Base-by-base conservation (phyloP, 1,284 basidiomycete genomes). In the Pisolithus thermaeus region DNA sequence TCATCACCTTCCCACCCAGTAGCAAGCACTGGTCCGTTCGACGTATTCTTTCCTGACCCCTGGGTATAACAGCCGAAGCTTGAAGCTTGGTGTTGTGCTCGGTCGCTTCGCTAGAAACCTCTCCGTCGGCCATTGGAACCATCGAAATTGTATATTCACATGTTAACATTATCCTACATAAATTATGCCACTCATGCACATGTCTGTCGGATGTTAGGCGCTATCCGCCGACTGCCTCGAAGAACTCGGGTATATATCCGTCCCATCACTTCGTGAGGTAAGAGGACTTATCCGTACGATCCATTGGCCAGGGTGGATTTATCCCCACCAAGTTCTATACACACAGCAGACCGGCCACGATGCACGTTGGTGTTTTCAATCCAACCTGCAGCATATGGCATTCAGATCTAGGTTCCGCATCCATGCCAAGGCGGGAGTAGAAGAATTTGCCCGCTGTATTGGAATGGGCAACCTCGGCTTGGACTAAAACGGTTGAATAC, bases 31-130 rank as follows among this genome's bases (percentile, higher is more conserved):
- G 66, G 70, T 6, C 73, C 73, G 4, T 85, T 80, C 71, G 79
- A 79, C 53, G 70, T 67, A 4, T 84, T 80, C 57, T 84, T 85
- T 12, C 55, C 64, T 0, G 32, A 56, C 50, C 20, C 57, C 61
- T 4, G 32, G 38, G 20, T 23, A 30, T 28, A n/a, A 43, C 42
- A 28, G 27, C 12, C 14, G n/a, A 7, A n/a, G 16, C 22, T 25
- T 23, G n/a, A n/a, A n/a, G 25, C 27, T 16, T n/a, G n/a, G 27
- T n/a, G 11, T 28, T 43, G 14, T 16, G 16, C 27, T 28, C 14
- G 27, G 23, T 16, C 14, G 12, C 27, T 28, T 43, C 22, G n/a
- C 27, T 23, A 27, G 9, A 22, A 12, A 14, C 12, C 32, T 14
- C 14, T 5, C 32, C 5, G 12, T 35, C 12, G 12, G 32, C 14